Conservation (phyloP, 257 asterid genomes). For the Nemophila menziesii region DNA sequence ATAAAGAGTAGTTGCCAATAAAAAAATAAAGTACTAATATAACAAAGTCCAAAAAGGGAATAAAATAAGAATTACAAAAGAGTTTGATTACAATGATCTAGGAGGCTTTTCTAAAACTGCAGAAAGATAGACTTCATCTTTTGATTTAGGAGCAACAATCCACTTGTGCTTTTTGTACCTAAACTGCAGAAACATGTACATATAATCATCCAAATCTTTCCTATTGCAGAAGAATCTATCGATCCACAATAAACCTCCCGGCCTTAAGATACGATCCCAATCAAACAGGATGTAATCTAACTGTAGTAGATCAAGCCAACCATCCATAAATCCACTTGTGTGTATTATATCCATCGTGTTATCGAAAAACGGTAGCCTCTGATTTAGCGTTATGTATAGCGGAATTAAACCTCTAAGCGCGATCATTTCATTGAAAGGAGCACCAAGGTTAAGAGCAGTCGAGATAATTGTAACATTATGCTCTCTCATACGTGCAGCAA, state of each 20-base stretch:
- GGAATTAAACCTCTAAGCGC: constrained; percentile 78
- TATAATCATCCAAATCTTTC: constrained; percentile 63
- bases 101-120: constrained; percentile 87
- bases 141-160: constrained; percentile 64
- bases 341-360: constrained; percentile 88
- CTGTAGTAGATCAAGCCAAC: constrained; percentile 73
- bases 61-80: neutral
- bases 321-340: constrained; percentile 77
- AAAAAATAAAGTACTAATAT: no score
- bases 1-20: no score
- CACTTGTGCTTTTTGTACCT: constrained; percentile 79
- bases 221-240: constrained; percentile 73
- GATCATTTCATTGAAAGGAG: constrained; percentile 79
- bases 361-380: constrained; percentile 79
- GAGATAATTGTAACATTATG: constrained; percentile 57
- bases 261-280: constrained; percentile 85
- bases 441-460: constrained; percentile 71
- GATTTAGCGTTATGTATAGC: constrained; percentile 56
- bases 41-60: neutral
- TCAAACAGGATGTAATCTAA: constrained; percentile 75
- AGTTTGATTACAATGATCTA: constrained; percentile 36
- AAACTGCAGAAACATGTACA: constrained; percentile 88
- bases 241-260: constrained; percentile 81
- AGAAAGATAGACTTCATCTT: constrained; percentile 69
- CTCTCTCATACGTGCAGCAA: constrained; percentile 82